Base-by-base conservation (phyloP, 139 green algal species). In the Diplosphaera chodatii region DNA sequence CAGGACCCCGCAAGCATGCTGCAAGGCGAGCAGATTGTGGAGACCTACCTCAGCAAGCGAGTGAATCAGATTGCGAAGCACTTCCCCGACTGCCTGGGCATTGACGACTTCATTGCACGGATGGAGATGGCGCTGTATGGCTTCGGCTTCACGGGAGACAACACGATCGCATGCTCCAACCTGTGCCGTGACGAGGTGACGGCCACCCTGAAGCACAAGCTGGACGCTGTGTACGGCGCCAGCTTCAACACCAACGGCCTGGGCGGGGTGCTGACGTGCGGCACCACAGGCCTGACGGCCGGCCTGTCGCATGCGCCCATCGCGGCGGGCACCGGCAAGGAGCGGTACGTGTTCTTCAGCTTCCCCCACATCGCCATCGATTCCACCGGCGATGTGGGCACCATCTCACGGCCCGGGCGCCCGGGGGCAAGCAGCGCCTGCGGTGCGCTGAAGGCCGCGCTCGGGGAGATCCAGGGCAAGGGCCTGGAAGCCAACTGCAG, bases 131-230 rank as follows among this genome's bases (percentile, higher is more conserved):
- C 80, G 4, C 82, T 95, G 13, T 86, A 73, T 37, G 77, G 76
- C 13, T 89, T 83, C 55, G 89, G 89, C 65, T 93, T 96, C 78
- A 90, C 74, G 28, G 80, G 83, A 32, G 87, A 93, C 72, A 95
- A 95, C 78, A 83, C 83, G 25, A 95, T 95, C 74, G 37, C 37
- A 56, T 83, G 90, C 69, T 85, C 84, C 71, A 94, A 93, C 84
- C 79, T 96, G 65, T 96, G 91, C 87, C 87, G 91, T 75, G 91
- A 96, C 63, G 91, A 96, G 87, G 83, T 92, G 21, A 95, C 87
- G 28, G 48, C 71, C 29, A 73, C 80, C 33, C 77, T 95, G 21
- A 89, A 89, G 78, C 76, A 86, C 66, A 88, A 88, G 73, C 91
- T 96, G 66, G 87, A 96, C 77, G 72, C 30, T 21, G 71, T 86